phyloP scores from a whole-genome alignment of 352 stramenopile genomes.

The Pythium phragmitis region DNA sequence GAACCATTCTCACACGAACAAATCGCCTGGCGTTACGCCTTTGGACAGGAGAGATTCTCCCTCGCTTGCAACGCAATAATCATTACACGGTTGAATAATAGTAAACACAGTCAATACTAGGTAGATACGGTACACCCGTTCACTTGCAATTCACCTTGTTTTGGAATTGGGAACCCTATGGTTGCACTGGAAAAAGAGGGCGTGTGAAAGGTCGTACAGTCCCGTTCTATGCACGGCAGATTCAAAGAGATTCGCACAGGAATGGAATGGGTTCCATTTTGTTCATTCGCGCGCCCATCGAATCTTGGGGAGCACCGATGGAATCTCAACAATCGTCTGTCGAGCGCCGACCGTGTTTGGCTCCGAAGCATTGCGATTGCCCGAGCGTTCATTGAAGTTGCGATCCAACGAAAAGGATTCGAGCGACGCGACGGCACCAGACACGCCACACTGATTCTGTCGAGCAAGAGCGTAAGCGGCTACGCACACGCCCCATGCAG shows the following conservation, averaged over 20 bases:
- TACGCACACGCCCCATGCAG: too few relatives aligned
- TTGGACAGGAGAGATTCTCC: conserved; percentile 5
- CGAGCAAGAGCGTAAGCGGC: too few relatives aligned
- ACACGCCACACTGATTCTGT: neutral
- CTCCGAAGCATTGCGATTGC: neutral
- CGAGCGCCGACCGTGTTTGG: neutral
- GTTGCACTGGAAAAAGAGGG: neutral
- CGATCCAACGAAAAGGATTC: conserved; percentile 16
- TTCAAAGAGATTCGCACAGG: conserved; percentile 12
- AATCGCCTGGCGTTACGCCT: conserved; percentile 4
- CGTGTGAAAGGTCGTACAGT: conserved; percentile 6
- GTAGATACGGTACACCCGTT: too few relatives aligned
- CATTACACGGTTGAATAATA: neutral
- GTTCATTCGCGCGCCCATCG: neutral
- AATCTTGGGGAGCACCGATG: neutral
- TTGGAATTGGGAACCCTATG: neutral
- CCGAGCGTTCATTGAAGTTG: neutral
- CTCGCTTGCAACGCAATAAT: neutral
- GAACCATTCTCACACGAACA: conserved; percentile 5
- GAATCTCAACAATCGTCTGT: conserved; percentile 16
- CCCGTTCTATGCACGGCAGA: conserved; percentile 9
- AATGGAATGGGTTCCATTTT: neutral
- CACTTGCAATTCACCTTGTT: neutral
- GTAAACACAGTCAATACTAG: too few relatives aligned
- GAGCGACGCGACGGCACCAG: neutral